A percentile compares a stretch with the other conserved stretches of the same genome.
Conservation (phyloP, 176 grass and related monocot species). For the Paspalum vaginatum region DNA sequence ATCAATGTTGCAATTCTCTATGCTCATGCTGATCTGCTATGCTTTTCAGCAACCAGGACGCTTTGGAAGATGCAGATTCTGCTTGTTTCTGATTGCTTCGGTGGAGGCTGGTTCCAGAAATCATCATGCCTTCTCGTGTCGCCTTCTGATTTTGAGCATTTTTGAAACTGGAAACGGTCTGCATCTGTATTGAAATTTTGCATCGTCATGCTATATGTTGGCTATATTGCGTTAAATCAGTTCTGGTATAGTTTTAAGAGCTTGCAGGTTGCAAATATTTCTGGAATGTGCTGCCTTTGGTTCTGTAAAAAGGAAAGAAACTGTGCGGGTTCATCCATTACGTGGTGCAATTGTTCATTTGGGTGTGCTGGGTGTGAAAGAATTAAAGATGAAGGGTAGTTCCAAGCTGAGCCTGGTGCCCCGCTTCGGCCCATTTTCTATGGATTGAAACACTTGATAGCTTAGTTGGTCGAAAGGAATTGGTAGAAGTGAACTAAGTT, state of each 20-base stretch:
- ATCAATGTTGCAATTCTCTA: not conserved
- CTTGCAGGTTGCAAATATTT: conserved; percentile 28
- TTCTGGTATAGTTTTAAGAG: conserved; percentile 39
- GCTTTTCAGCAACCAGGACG: conserved; percentile 43
- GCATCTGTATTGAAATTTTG: conserved; percentile 48
- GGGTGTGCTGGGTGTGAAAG: not conserved
- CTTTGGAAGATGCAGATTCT: conserved; percentile 38
- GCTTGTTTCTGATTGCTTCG: conserved; percentile 10
- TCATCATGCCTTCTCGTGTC: not conserved
- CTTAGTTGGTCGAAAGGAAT: no score
- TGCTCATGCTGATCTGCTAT: not conserved
- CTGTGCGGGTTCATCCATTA: not conserved
- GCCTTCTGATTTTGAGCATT: conserved; percentile 31
- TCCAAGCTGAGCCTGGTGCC: not conserved
- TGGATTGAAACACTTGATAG: not conserved
- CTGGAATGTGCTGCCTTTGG: not conserved
- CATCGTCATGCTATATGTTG: conserved; percentile 12
- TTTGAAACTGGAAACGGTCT: conserved; percentile 37
- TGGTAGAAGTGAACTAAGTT: no score
- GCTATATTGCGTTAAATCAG: conserved; percentile 25
- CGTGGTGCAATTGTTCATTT: not conserved
- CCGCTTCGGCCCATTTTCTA: not conserved
- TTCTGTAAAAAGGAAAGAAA: not conserved
- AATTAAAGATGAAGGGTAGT: not conserved
- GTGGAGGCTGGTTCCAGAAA: conserved; percentile 35